A percentile compares a stretch with the other conserved stretches of the same genome.
phyloP scores from a whole-genome alignment of 192 early-diverging fungal genomes.

The Podila epigama region DNA sequence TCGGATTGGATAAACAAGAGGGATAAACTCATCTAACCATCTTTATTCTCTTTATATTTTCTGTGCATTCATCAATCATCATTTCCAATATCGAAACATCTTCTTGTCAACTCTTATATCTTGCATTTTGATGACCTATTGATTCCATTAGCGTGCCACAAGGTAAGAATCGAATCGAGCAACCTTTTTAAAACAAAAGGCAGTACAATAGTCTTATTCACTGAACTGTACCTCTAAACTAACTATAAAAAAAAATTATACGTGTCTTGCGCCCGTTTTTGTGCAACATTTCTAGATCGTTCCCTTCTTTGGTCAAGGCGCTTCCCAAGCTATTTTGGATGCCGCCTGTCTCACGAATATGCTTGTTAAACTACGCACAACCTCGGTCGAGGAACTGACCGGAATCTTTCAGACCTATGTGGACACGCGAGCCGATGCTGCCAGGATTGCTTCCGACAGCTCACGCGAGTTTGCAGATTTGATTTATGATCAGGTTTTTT shows the following conservation, averaged over 20 bases:
- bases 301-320: conserved; percentile 46
- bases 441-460: conserved; percentile 35
- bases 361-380: background rate
- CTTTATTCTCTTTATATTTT: too few relatives aligned
- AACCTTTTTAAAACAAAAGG: too few relatives aligned
- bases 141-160: conserved; percentile 23
- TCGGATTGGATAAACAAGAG: too few relatives aligned
- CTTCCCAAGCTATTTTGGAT: conserved; percentile 40
- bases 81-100: too few relatives aligned
- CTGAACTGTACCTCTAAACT: background rate
- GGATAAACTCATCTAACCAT: too few relatives aligned
- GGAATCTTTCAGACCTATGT: conserved; percentile 29
- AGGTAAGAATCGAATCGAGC: conserved; percentile 16
- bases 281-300: conserved; percentile 36
- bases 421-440: conserved; percentile 22
- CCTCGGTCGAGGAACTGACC: background rate
- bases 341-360: conserved; percentile 31
- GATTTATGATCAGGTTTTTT: conserved; percentile 33
- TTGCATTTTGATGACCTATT: background rate
- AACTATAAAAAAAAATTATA: background rate
- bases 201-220: background rate
- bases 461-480: conserved; percentile 48
- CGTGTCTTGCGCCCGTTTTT: too few relatives aligned
- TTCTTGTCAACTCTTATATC: too few relatives aligned
- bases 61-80: too few relatives aligned